Evolutionary conservation across 495 filamentous ascomycete genomes (phyloP).

Genomic region (Penicillium lividum): DNA sequence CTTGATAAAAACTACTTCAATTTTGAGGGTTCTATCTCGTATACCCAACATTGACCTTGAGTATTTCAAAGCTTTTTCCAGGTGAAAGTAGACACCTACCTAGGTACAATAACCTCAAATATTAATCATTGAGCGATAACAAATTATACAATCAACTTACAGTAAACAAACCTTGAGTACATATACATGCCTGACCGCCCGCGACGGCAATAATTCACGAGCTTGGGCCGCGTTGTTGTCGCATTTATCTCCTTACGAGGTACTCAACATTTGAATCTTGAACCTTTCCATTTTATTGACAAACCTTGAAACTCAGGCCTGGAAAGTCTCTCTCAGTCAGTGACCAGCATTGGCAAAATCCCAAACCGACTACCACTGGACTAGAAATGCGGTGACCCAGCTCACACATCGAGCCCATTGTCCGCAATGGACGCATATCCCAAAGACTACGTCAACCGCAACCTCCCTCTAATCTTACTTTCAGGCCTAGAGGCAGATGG

Average conservation of each 20-base stretch:
- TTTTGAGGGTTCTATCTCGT: too few species aligned
- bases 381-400: constrained; percentile 45
- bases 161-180: background rate
- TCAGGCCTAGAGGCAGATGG: constrained; percentile 62
- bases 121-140: too few species aligned
- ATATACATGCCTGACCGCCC: constrained; percentile 7
- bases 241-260: background rate
- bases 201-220: constrained; percentile 3
- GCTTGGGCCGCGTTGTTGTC: background rate
- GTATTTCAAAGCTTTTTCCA: too few species aligned
- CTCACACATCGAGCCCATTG: constrained; percentile 26
- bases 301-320: background rate
- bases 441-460: constrained; percentile 74
- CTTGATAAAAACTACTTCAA: background rate
- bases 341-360: background rate
- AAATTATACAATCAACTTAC: too few species aligned
- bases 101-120: too few species aligned
- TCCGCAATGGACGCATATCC: constrained; percentile 87
- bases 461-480: constrained; percentile 75
- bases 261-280: background rate
- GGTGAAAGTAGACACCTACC: background rate
- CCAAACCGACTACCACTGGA: background rate
- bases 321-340: background rate
- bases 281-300: background rate
- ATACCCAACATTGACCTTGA: too few species aligned